phyloP scores from a whole-genome alignment of 192 early-diverging fungal genomes.

The Physocladia obscura region DNA sequence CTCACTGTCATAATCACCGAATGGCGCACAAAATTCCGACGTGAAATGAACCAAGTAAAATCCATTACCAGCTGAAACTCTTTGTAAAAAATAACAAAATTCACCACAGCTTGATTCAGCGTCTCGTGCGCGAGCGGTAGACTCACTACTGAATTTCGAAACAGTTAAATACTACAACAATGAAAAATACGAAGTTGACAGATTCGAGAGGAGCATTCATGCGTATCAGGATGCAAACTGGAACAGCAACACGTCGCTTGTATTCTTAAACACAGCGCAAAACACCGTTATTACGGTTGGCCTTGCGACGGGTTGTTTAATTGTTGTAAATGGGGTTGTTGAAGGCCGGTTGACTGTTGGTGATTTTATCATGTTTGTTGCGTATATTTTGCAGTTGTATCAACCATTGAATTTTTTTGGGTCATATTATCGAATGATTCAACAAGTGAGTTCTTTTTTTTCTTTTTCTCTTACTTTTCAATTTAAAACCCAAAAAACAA shows the following conservation, averaged over 20 bases:
- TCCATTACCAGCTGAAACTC: not conserved
- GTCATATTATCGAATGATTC: slow-evolving; percentile 89
- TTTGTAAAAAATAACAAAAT: not conserved
- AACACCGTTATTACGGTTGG: slow-evolving; percentile 85
- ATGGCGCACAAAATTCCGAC: slow-evolving; percentile 37
- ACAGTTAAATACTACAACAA: slow-evolving; percentile 98
- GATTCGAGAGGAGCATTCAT: slow-evolving; percentile 75
- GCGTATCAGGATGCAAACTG: slow-evolving; percentile 84
- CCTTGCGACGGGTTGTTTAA: slow-evolving; percentile 73
- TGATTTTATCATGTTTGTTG: slow-evolving; percentile 84
- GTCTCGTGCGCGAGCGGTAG: slow-evolving; percentile 73
- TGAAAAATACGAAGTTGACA: slow-evolving; percentile 79
- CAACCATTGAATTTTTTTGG: slow-evolving; percentile 85
- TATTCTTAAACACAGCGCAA: slow-evolving; percentile 83
- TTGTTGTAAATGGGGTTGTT: slow-evolving; percentile 82
- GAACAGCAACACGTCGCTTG: slow-evolving; percentile 70
- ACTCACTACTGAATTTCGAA: slow-evolving; percentile 94
- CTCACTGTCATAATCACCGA: slow-evolving; percentile 85
- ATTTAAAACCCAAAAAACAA: too few species aligned
- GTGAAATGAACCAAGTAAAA: slow-evolving; percentile 23
- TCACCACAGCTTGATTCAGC: slow-evolving; percentile 68
- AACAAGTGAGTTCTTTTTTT: slow-evolving; percentile 50
- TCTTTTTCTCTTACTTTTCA: too few species aligned
- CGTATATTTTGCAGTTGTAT: slow-evolving; percentile 90
- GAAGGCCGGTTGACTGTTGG: slow-evolving; percentile 70